Conservation (phyloP, 495 filamentous ascomycete genomes). For the Daldinia loculata region DNA sequence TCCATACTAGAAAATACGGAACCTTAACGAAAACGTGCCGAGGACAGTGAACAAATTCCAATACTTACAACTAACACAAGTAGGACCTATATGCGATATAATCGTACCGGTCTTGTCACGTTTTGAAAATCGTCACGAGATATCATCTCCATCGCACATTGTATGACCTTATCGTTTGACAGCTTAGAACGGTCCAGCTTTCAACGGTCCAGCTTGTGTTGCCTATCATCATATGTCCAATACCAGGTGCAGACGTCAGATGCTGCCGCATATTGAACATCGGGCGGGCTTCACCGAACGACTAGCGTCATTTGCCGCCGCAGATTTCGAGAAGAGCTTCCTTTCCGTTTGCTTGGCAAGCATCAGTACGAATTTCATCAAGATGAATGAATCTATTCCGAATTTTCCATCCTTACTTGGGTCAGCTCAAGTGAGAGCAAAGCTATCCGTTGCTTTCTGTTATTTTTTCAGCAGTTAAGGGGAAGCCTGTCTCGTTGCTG, state of each 20-base stretch:
- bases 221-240: conserved; percentile 6
- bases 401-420: conserved; percentile 3
- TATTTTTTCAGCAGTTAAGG: not conserved
- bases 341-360: conserved; percentile 4
- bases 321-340: conserved; percentile 8
- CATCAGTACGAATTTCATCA: not conserved
- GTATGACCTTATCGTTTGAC: conserved; percentile 30
- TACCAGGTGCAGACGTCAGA: conserved; percentile 9
- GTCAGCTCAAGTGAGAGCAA: conserved; percentile 14
- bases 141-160: conserved; percentile 22
- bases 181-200: conserved; percentile 9
- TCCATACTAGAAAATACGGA: not conserved
- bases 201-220: conserved; percentile 1
- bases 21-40: not conserved
- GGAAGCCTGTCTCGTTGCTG: conserved; percentile 2
- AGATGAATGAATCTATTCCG: not conserved
- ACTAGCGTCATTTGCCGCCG: conserved; percentile 16
- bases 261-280: conserved; percentile 3
- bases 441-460: conserved; percentile 7
- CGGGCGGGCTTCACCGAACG: not conserved
- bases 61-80: not conserved
- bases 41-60: not conserved
- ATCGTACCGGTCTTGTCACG: not conserved
- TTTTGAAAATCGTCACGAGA: conserved; percentile 29
- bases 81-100: conserved; percentile 6